Percentiles rank a stretch among this genome's conserved stretches.
These are phyloP conservation scores for Hemileccinum impolitum DNA, from an alignment of 768 basidiomycete genomes.

Conservation along the genomic window DNA sequence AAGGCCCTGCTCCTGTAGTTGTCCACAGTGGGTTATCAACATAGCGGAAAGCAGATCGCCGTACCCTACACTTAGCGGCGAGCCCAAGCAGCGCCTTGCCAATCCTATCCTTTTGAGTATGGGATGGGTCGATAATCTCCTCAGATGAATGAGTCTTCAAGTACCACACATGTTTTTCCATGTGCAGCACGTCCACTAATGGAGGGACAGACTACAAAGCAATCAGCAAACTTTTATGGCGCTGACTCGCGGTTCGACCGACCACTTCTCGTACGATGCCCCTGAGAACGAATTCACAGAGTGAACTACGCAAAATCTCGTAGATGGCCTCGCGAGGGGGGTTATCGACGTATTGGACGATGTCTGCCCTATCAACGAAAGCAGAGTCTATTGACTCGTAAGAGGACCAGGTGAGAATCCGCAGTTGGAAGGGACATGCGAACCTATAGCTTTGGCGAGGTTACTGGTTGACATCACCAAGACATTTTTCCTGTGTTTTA, in stretches of 20 bases:
- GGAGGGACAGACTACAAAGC: constrained; percentile 55
- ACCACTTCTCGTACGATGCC: constrained; percentile 67
- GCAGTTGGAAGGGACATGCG: constrained; percentile 12
- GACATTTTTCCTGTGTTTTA: constrained; percentile 91
- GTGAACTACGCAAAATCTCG: constrained; percentile 81
- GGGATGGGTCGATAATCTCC: constrained; percentile 26
- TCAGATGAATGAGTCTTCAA: constrained; percentile 4
- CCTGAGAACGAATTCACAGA: constrained; percentile 73
- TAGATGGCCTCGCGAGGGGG: constrained; percentile 92
- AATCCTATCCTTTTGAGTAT: constrained; percentile 49
- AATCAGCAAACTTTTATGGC: constrained; percentile 1
- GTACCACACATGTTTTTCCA: constrained; percentile 16
- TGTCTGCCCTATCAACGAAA: constrained; percentile 95
- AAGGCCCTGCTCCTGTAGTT: constrained; percentile 63
- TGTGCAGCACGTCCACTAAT: constrained; percentile 46
- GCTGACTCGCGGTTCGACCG: constrained; percentile 27
- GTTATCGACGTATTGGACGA: constrained; percentile 90
- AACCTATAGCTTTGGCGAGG: constrained; percentile 90
- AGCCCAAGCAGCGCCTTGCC: constrained; percentile 61
- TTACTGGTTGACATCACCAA: constrained; percentile 97
- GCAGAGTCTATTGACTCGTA: constrained; percentile 64
- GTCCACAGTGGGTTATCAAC: not conserved
- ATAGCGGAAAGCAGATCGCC: constrained; percentile 22
- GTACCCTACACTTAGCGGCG: constrained; percentile 77
- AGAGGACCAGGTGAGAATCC: not conserved